Base-by-base conservation (phyloP, 2,329 filamentous ascomycete genomes). In the Nothomitra cinnamomea region DNA sequence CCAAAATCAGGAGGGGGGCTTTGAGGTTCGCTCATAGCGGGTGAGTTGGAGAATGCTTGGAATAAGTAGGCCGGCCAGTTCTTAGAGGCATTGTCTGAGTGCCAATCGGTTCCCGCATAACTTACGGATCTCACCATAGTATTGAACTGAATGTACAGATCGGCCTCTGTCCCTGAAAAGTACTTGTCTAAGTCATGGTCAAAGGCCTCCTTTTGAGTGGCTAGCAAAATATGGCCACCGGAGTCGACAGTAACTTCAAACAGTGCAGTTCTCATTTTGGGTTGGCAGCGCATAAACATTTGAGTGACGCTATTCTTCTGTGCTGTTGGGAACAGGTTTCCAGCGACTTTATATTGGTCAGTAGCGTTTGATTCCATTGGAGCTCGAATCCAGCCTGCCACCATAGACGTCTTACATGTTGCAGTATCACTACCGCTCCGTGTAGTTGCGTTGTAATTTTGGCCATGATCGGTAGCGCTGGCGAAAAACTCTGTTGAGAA, bases 21-120 rank as follows among this genome's bases (percentile, higher is more conserved):
- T 32, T 10, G 5, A 10, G 28, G 28, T 4, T 32, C 28, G 28
- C 28, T 32, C 28, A 32, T 32, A 5, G 28, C 4, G 28, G 28
- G 10, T 4, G 10, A 5, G 28, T 32, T 32, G 5, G 28, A 32
- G 5, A 10, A 32, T 5, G 28, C 28, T 32, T 60, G 59, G 0
- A 75, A 57, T n/a, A 79, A 65, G 32, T 76, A 70, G 49, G 71
- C 74, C 28, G 72, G 60, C 63, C 70, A 76, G 41, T 74, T 71
- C 0, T 58, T 59, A 0, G 72, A 62, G 1, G 67, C 60, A 0
- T 64, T 69, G 43, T 75, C 68, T 53, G 74, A 76, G 57, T 78
- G 77, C 69, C 70, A 77, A 1, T 32, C 28, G 10, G 36, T 58
- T 6, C 47, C 19, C 7, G 15, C 35, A 32, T 4, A 32, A 1